phyloP scores from a whole-genome alignment of 2,329 filamentous ascomycete species.

The Onygenales sp. region DNA sequence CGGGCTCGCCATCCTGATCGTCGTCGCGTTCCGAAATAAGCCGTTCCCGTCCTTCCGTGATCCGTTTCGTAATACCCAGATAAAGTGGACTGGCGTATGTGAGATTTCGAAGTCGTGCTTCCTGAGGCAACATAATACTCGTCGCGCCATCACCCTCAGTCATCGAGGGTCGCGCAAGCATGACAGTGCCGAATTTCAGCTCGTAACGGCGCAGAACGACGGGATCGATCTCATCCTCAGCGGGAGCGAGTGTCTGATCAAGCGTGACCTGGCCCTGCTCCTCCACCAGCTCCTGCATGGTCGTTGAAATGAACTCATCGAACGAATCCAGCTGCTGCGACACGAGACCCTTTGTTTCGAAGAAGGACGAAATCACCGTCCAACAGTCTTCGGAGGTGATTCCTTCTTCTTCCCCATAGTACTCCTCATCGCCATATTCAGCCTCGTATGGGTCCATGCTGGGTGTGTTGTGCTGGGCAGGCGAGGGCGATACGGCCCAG shows the following conservation, averaged over 20 bases:
- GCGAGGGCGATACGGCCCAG: not conserved
- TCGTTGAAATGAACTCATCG: slow-evolving; percentile 90
- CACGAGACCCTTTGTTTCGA: slow-evolving; percentile 88
- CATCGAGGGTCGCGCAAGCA: slow-evolving; percentile 80
- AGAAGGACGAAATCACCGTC: slow-evolving; percentile 95
- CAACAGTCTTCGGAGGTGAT: slow-evolving; percentile 98
- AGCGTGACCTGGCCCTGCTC: slow-evolving; percentile 89
- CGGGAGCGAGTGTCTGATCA: slow-evolving; percentile 78
- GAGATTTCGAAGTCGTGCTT: slow-evolving; percentile 88
- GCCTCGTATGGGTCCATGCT: slow-evolving; percentile 50
- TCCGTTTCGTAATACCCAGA: slow-evolving; percentile 75
- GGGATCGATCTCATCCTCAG: slow-evolving; percentile 60
- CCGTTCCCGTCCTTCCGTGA: slow-evolving; percentile 72
- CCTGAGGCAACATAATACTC: slow-evolving; percentile 79
- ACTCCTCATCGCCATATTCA: slow-evolving; percentile 61
- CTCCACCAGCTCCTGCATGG: slow-evolving; percentile 87
- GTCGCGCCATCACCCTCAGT: slow-evolving; percentile 89
- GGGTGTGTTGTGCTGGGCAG: slow-evolving; percentile 7
- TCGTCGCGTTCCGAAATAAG: slow-evolving; percentile 59
- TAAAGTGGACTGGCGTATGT: slow-evolving; percentile 92
- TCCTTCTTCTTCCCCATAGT: slow-evolving; percentile 56
- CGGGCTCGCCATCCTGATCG: slow-evolving; percentile 39
- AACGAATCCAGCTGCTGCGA: slow-evolving; percentile 98
- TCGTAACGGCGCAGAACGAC: slow-evolving; percentile 87
- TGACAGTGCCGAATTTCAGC: slow-evolving; percentile 84